Base-by-base conservation (phyloP, 768 basidiomycete genomes). In the Rubroboletus satanas region DNA sequence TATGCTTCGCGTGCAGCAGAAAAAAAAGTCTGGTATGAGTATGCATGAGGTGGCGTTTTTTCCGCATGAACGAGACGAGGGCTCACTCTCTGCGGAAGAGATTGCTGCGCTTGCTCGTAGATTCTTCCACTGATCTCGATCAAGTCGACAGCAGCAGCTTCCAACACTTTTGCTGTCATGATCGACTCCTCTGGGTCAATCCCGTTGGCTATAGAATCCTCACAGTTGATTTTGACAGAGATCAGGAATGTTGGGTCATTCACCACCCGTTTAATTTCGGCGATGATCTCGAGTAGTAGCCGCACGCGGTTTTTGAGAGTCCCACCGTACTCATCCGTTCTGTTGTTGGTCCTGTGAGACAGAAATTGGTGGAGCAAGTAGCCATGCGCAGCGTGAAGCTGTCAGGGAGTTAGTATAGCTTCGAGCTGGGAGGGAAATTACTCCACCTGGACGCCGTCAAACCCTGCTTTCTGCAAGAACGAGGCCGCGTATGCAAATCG, bases 271-370 rank as follows among this genome's bases (percentile, higher is more conserved):
- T 64, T 62, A 33, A 83, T 73, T 23, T 78, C 78, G 7, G 76
- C 59, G 36, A 79, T 64, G 52, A 80, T 73, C 62, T 82, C 76
- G 8, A 80, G 68, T 3, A 71, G 55, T 63, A 86, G 77, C 4
- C 80, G 73, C n/a, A 68, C 63, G 12, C 84, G 71, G 60, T 82
- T 82, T 61, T 79, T 74, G 31, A 81, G 61, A 29, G 69, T 69
- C 4, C 85, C 85, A 3, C 84, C 85, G 60, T 81, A 86, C 48
- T 74, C 70, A 63, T 84, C 82, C n/a, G 68, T 78, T 29, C 83
- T 72, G 39, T 71, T 70, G 65, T 84, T 84, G 0, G 71, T 65
- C 21, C 66, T 62, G 41, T 58, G 64, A 49, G 80, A 74, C 17
- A 79, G 51, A 65, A 82, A 82, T 60, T 82, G 79, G 53, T 83